Percentiles rank a stretch among this genome's conserved stretches.
phyloP scores from a whole-genome alignment of 2,329 filamentous ascomycete species.

The Claviceps spartinae region DNA sequence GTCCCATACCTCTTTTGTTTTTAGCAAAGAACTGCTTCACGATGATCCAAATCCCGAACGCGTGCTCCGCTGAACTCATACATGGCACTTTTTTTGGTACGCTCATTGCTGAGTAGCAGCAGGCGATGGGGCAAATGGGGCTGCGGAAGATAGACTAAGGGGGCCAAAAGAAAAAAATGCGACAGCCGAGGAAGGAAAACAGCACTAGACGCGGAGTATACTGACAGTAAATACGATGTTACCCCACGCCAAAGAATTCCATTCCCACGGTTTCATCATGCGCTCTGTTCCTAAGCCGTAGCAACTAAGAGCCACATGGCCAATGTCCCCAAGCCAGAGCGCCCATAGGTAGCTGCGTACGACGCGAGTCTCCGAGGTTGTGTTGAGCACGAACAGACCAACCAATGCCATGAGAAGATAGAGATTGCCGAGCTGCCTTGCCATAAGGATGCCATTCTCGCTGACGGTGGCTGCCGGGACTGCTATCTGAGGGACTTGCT shows the following conservation, averaged over 20 bases:
- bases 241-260: conserved; percentile 62
- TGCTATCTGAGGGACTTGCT: conserved; percentile 38
- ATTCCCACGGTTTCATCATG: conserved; percentile 38
- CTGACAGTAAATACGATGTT: conserved; percentile 54
- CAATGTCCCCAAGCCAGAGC: conserved; percentile 51
- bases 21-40: background rate
- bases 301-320: conserved; percentile 48
- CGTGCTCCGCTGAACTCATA: background rate
- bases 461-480: conserved; percentile 20
- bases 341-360: conserved; percentile 54
- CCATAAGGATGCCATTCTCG: conserved; percentile 40
- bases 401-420: conserved; percentile 54
- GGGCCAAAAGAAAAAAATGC: background rate
- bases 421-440: conserved; percentile 55
- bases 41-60: background rate
- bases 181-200: background rate
- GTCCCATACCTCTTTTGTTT: background rate
- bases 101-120: background rate
- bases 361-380: conserved; percentile 50
- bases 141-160: background rate
- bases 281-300: conserved; percentile 44
- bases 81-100: background rate
- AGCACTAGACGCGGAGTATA: conserved; percentile 1
- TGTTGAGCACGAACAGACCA: conserved; percentile 49
- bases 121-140: background rate